A percentile compares a stretch with the other conserved stretches of the same genome.
Conservation (phyloP, 257 asterid genomes). For the Nicotiana sylvestris region DNA sequence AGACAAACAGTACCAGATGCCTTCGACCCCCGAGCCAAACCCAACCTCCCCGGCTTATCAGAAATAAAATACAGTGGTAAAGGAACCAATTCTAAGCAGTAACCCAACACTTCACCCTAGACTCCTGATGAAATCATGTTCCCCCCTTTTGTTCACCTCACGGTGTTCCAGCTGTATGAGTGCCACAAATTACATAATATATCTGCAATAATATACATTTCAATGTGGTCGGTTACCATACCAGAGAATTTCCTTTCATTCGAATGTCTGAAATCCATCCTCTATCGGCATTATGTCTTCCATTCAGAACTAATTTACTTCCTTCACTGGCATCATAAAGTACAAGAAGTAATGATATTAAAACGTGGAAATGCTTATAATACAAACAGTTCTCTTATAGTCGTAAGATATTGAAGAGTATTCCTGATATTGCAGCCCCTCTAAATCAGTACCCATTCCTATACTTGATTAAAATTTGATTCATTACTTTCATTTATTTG, state of each 20-base stretch:
- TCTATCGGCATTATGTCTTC: slow-evolving; percentile 87
- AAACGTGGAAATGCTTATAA: background rate
- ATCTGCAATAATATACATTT: background rate
- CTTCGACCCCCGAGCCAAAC: background rate
- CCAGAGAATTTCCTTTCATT: slow-evolving; percentile 63
- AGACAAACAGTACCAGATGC: background rate
- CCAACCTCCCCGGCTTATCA: background rate
- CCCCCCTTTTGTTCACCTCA: background rate
- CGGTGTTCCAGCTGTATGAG: background rate
- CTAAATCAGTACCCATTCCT: background rate
- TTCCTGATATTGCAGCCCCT: background rate
- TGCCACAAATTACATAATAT: background rate
- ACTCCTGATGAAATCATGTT: background rate
- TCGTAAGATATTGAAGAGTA: background rate
- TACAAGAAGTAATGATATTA: slow-evolving; percentile 5
- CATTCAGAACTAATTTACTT: slow-evolving; percentile 63
- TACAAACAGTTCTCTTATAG: background rate
- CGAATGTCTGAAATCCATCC: slow-evolving; percentile 74
- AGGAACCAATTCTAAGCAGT: background rate
- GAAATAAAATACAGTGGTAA: background rate
- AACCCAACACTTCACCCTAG: background rate
- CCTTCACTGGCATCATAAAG: slow-evolving; percentile 60
- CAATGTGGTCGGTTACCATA: slow-evolving; percentile 13
- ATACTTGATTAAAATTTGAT: background rate
- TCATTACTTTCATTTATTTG: background rate